A percentile compares a stretch with the other conserved stretches of the same genome.
Conservation (phyloP, 1,139 yeast species). For the Sugiyamaella xylanicola region DNA sequence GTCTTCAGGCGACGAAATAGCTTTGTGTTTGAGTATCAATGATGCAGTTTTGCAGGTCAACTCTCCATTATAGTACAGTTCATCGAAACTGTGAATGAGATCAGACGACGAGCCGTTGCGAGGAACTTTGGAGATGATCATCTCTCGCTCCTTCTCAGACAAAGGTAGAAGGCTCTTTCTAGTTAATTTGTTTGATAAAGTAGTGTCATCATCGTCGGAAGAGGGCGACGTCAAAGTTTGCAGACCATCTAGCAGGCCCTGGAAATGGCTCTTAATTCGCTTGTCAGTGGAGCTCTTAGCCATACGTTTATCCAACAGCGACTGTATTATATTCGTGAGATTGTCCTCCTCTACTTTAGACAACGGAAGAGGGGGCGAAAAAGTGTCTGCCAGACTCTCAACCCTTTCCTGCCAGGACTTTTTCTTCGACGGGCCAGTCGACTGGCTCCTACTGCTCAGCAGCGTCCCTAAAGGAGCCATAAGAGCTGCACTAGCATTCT, state of each 20-base stretch:
- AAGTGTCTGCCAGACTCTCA: slow-evolving; percentile 29
- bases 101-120: neutral
- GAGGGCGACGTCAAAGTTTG: slow-evolving; percentile 24
- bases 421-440: neutral
- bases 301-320: slow-evolving; percentile 28
- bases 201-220: neutral
- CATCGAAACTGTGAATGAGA: slow-evolving; percentile 29
- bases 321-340: slow-evolving; percentile 28
- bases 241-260: slow-evolving; percentile 36
- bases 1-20: slow-evolving; percentile 22
- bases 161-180: slow-evolving; percentile 13
- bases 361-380: slow-evolving; percentile 32
- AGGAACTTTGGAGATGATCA: slow-evolving; percentile 15
- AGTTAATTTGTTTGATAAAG: neutral
- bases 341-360: slow-evolving; percentile 30
- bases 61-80: slow-evolving; percentile 33
- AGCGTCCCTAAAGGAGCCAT: no score
- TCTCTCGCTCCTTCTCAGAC: slow-evolving; percentile 18
- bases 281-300: slow-evolving; percentile 25
- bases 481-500: no score
- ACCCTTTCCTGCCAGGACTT: slow-evolving; percentile 21
- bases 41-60: slow-evolving; percentile 29
- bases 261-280: slow-evolving; percentile 34
- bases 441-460: neutral
- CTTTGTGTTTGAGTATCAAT: slow-evolving; percentile 29